phyloP scores from a whole-genome alignment of 1,284 basidiomycete genomes.

The Lignosus rhinocerotis region DNA sequence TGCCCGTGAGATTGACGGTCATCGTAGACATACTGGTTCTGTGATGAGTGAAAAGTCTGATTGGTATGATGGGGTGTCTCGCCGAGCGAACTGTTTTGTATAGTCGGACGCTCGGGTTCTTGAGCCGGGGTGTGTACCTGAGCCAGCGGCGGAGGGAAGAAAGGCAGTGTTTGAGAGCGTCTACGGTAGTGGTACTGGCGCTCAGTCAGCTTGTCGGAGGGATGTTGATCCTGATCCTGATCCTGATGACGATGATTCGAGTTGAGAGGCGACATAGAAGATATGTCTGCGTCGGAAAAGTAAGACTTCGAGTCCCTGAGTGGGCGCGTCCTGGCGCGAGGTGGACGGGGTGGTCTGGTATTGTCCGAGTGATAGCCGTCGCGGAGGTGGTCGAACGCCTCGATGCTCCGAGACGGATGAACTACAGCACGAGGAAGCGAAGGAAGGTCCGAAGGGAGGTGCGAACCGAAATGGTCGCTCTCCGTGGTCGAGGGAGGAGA shows the following conservation, averaged over 20 bases:
- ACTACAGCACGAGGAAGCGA: constrained; percentile 13
- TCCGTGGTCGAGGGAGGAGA: constrained; percentile 13
- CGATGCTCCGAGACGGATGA: constrained; percentile 17
- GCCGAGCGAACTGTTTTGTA: constrained; percentile 9
- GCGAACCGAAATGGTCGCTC: constrained; percentile 2
- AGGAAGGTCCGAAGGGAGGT: constrained; percentile 7
- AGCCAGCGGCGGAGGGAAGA: constrained; percentile 13
- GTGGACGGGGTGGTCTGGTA: constrained; percentile 27
- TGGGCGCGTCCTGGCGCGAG: constrained; percentile 25
- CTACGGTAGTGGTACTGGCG: constrained; percentile 30
- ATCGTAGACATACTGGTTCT: constrained; percentile 32
- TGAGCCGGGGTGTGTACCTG: constrained; percentile 5
- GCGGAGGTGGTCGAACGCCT: constrained; percentile 21
- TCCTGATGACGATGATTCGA: constrained; percentile 12
- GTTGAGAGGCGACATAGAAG: constrained; percentile 12
- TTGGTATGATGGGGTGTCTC: constrained; percentile 2
- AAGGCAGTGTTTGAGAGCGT: constrained; percentile 30
- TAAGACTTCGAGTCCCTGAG: constrained; percentile 26
- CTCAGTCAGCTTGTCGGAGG: constrained; percentile 15
- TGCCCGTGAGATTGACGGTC: constrained; percentile 35
- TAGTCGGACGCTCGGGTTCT: constrained; percentile 1
- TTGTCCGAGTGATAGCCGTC: constrained; percentile 31
- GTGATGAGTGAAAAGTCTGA: constrained; percentile 13
- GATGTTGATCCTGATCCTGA: constrained; percentile 7
- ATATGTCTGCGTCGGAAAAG: constrained; percentile 29